These are phyloP conservation scores for Kodamaea plutei DNA, from an alignment of 1,139 yeast genomes.

Conservation along the genomic window DNA sequence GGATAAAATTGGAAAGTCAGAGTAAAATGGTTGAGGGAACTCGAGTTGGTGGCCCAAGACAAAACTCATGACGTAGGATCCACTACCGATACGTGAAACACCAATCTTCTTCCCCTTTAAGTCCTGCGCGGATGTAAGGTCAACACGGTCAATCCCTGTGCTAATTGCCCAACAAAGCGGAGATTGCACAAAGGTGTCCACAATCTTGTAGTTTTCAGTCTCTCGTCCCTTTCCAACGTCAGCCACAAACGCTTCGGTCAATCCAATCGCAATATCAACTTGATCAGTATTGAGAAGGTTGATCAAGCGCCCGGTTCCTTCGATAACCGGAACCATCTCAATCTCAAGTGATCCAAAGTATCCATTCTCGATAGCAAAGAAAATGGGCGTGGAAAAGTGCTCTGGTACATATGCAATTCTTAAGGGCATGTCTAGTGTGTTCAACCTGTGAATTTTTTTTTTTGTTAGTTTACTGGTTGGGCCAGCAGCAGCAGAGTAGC, in stretches of 20 bases:
- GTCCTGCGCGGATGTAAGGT: conserved; percentile 46
- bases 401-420: conserved; percentile 86
- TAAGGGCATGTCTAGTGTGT: conserved; percentile 20
- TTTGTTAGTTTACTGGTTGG: too few species aligned
- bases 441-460: not conserved
- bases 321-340: conserved; percentile 70
- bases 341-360: conserved; percentile 46
- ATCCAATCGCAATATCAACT: conserved; percentile 77
- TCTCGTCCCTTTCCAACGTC: conserved; percentile 70
- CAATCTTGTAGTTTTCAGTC: conserved; percentile 60
- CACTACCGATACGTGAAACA: conserved; percentile 86
- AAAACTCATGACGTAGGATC: conserved; percentile 87
- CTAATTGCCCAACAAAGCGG: conserved; percentile 91
- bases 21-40: conserved; percentile 45
- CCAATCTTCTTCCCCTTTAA: conserved; percentile 66
- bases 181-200: conserved; percentile 80
- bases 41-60: conserved; percentile 65
- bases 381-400: conserved; percentile 84
- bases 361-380: conserved; percentile 56
- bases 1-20: conserved; percentile 53
- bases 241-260: conserved; percentile 87
- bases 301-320: conserved; percentile 86
- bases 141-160: conserved; percentile 61
- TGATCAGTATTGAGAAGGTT: conserved; percentile 61
- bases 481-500: too few species aligned